Evolutionary conservation across 1,284 basidiomycete genomes (phyloP), one percentile per base, ranked within the genome.

Genomic region (Sporisorium scitamineum): DNA sequence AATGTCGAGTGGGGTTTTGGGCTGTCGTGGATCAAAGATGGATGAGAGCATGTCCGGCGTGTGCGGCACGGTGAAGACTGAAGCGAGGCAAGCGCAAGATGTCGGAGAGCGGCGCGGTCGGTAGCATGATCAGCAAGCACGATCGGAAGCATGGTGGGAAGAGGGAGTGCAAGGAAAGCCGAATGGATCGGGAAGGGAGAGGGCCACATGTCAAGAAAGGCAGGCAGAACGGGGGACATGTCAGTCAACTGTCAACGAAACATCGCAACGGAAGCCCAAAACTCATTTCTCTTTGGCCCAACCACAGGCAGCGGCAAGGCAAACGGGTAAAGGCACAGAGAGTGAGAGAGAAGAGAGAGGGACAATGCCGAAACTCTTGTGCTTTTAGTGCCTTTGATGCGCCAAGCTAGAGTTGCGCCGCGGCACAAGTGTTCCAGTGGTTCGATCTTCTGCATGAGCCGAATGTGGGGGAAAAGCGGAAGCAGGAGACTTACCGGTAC

Each of bases 41-140:
- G 92, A 92, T 5, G 94, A 94, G 65, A 99, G 86, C 65, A 98
- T 94, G 85, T 97, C 94, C 84, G 97, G 94, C 0, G 97, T 99
- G 45, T 94, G 92, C 10, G 96, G 96, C 39, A 98, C 95, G 59
- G 90, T 90, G 85, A 99, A 99, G 13, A 97, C 95, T 76, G 61
- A 5, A 16, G 48, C 29, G 26, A n/a, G 7, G 5, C 44, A 54
- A 22, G 29, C n/a, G n/a, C 39, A 54, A 45, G n/a, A 29, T 27
- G 24, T 37, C 41, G 32, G 6, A 3, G 6, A 16, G 45, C 22
- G 24, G 32, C 6, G 20, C 48, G 18, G 44, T 34, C 10, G 41
- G n/a, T 22, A 20, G 31, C 27, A 31, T 32, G 20, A n/a, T 29
- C 32, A 32, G 22, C 42, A 50, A 26, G 63, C 47, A 55, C 29